Evolutionary conservation across 805 yeast species (phyloP), one percentile per base, ranked within the genome.

Genomic region (Saccharomycopsis sp.): DNA sequence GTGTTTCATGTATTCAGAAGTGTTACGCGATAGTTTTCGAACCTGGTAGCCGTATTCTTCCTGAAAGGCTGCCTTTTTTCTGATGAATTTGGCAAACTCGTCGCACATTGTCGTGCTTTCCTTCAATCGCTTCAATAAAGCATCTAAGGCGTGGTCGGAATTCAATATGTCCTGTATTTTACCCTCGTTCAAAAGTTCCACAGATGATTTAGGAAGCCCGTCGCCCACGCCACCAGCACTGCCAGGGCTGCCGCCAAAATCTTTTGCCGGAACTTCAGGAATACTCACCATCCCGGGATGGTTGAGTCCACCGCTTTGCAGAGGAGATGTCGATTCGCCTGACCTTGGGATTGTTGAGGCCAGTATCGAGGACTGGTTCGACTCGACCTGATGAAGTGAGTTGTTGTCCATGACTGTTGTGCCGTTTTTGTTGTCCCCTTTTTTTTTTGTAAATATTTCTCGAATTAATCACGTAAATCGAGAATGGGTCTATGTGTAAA

Each of bases 61-160:
- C 69, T 90, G 97, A 55, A 85, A 78, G 37, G 80, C 73, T 29
- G 90, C 90, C 65, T 88, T 86, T 71, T 85, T 88, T 68, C 86
- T 87, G 57, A 92, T 74, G 70, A 82, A 94, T 64, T 82, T 82
- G 29, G 89, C 77, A 64, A 90, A 85, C 67, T 94, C 98, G 66
- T 91, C 97, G 63, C 95, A 85, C 0, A 96, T 84, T 60, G 78
- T 77, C 50, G 91, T 77, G 58, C 91, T 82, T 69, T 86, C 92
- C 71, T 92, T 92, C 58, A 91, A 76, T 48, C 96, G 77, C 1
- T 77, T 72, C 54, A 91, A 75, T 18, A 92, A 75, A 0, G 89
- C 77, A 60, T 87, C 94, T 55, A 90, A 79, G 1, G 95, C 88
- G 3, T 83, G 78, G 68, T 89, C 96, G n/a, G 89, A 79, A 61